Base-by-base conservation (phyloP, 2,329 filamentous ascomycete genomes). In the Daldinia eschscholtzii region DNA sequence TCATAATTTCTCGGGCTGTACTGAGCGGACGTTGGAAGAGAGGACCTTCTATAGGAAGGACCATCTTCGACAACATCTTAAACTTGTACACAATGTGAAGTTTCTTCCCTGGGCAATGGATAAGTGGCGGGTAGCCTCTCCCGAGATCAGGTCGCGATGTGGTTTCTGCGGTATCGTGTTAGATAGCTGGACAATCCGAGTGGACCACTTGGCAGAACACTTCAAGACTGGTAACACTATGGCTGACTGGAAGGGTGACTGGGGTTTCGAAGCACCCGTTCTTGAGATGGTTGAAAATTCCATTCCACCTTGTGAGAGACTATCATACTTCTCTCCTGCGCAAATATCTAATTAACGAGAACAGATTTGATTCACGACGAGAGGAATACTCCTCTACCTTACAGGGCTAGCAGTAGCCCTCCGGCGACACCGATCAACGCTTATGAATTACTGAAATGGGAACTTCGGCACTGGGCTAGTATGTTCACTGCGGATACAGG, bases 201-300 rank as follows among this genome's bases (percentile, higher is more conserved):
- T 87, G 15, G 88, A 91, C 73, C 89, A 91, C 74, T 79, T 91
- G 42, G 88, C 89, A n/a, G 87, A 90, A 70, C 89, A 91, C 78
- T 91, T 90, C 82, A 90, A 89, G 79, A 86, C 83, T 28, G 88
- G 89, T 80, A 86, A 85, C 70, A 88, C 86, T 74, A 91, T 91
- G 88, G 87, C 86, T 70, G 87, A 90, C 78, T 91, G 89, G 89
- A 89, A 89, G 83, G 89, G 89, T 81, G 88, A 89, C 79, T 90
- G 88, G 88, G 89, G 89, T 83, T 90, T 91, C 70, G 88, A 90
- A 62, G 80, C 81, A 30, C 84, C 87, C 39, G 85, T 91, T 46
- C 81, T 89, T 72, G 83, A 88, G 69, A 86, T 90, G 82, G 86
- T 91, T 74, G 88, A 91, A 78, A 90, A 90, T 75, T 88, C 88